Base-by-base conservation (phyloP, 2,329 filamentous ascomycete species). In the Zasmidium citrigriseum region DNA sequence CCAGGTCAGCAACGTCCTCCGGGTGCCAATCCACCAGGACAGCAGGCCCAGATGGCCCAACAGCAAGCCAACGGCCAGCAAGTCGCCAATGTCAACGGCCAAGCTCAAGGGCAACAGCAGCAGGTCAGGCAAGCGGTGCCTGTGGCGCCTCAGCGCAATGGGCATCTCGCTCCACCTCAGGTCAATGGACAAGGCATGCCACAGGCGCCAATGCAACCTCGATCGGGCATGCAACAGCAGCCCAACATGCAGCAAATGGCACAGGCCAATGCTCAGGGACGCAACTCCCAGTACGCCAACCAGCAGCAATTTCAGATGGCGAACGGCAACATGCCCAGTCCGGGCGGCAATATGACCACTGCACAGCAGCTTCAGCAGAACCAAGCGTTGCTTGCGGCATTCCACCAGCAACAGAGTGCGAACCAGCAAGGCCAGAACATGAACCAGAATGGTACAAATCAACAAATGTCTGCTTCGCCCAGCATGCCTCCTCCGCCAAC, bases 131-230 rank as follows among this genome's bases (percentile, higher is more conserved):
- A 60, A n/a, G 55, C 58, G 25, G 71, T 83, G 64, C 77, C 78
- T 60, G 78, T 78, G 64, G 79, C 78, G 29, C 77, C 82, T 57
- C 73, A 60, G 18, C 61, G 65, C 16, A 79, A 79, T 55, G 73
- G 74, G 2, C 85, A 73, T 76, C 77, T 67, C 76, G 83, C 64
- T 71, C 80, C 67, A 80, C 81, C 70, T 4, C 68, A 72, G 73
- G 82, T 69, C 80, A 84, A 75, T 67, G 80, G 54, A 2, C 85
- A 85, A 59, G 83, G 83, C 47, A 80, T 89, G 22, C 85, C 87
- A 38, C 88, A 90, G 70, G 86, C 88, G 22, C 89, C 68, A 41
- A 73, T 74, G 68, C 67, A 70, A 47, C 46, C 62, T n/a, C 60
- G 61, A 46, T 44, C 27, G 29, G 34, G 58, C 22, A 65, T 66